Evolutionary conservation across 495 filamentous ascomycete species (phyloP).

Genomic region (Neurospora africana): DNA sequence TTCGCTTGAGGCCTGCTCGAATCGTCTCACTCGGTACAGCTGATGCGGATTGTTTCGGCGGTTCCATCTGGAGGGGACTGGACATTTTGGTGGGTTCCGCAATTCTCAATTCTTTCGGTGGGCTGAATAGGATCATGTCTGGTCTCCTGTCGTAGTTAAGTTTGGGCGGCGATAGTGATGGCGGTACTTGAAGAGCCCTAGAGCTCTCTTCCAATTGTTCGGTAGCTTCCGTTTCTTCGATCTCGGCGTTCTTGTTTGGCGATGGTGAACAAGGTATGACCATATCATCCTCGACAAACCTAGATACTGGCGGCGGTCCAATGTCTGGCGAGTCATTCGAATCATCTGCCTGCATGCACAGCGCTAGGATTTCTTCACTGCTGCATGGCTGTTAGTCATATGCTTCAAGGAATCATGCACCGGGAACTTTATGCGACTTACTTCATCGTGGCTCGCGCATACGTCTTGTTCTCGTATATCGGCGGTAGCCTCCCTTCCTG

Average conservation of each 20-base stretch:
- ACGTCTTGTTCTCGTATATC: slow-evolving; percentile 74
- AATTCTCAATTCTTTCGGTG: not conserved
- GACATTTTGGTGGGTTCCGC: not conserved
- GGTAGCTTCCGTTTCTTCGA: slow-evolving; percentile 6
- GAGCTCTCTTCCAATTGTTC: slow-evolving; percentile 11
- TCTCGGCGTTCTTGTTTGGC: slow-evolving; percentile 12
- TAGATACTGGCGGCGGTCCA: slow-evolving; percentile 54
- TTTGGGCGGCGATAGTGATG: slow-evolving; percentile 4
- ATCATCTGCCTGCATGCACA: slow-evolving; percentile 39
- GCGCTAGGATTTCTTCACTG: slow-evolving; percentile 34
- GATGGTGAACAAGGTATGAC: slow-evolving; percentile 40
- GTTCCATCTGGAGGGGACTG: not conserved
- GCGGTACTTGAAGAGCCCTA: not conserved
- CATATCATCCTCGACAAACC: slow-evolving; percentile 51
- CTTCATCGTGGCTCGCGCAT: slow-evolving; percentile 64
- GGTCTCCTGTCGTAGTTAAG: slow-evolving; percentile 12
- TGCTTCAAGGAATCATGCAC: not conserved
- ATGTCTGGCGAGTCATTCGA: slow-evolving; percentile 52
- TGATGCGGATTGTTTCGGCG: not conserved
- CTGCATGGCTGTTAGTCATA: slow-evolving; percentile 11
- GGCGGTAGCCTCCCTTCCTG: slow-evolving; percentile 64
- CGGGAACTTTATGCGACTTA: slow-evolving; percentile 28
- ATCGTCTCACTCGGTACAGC: not conserved
- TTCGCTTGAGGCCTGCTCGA: slow-evolving; percentile 23
- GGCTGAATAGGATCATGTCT: not conserved